A percentile compares a stretch with the other conserved stretches of the same genome.
Conservation (phyloP, 768 basidiomycete genomes). For the Serendipita vermifera region DNA sequence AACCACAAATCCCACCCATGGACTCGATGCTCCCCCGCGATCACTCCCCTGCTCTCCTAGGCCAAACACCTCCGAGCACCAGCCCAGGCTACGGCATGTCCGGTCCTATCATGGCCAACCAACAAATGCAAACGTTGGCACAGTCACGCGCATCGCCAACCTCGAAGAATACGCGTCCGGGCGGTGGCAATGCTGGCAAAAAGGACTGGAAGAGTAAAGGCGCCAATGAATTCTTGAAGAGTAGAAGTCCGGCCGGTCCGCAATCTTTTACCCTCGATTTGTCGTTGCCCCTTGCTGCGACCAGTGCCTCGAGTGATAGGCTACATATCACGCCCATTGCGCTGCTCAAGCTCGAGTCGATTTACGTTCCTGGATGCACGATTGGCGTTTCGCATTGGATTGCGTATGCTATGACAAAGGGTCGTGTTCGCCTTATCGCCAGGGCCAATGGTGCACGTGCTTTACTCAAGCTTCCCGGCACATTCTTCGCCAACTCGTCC, state of each 20-base stretch:
- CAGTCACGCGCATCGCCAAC: slow-evolving; percentile 1
- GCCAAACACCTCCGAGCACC: slow-evolving; percentile 5
- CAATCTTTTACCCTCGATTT: slow-evolving; percentile 41
- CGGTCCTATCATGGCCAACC: neutral
- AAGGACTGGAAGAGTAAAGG: slow-evolving; percentile 8
- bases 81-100: neutral
- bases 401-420: slow-evolving; percentile 84
- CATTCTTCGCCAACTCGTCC: slow-evolving; percentile 48
- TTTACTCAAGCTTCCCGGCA: slow-evolving; percentile 52
- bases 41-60: neutral
- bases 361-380: slow-evolving; percentile 74
- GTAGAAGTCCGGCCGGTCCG: slow-evolving; percentile 7
- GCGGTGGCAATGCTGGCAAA: neutral
- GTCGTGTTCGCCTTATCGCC: slow-evolving; percentile 81
- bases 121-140: neutral
- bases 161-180: neutral
- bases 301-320: slow-evolving; percentile 59
- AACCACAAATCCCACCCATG: neutral
- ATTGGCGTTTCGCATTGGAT: slow-evolving; percentile 89
- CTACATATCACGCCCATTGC: slow-evolving; percentile 87
- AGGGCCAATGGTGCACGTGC: slow-evolving; percentile 81
- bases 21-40: neutral
- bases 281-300: slow-evolving; percentile 53
- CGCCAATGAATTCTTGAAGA: slow-evolving; percentile 1
- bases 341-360: slow-evolving; percentile 71